A percentile compares a stretch with the other conserved stretches of the same genome.
phyloP scores from a whole-genome alignment of 805 yeast species.

The Pichia gijzeniarum region DNA sequence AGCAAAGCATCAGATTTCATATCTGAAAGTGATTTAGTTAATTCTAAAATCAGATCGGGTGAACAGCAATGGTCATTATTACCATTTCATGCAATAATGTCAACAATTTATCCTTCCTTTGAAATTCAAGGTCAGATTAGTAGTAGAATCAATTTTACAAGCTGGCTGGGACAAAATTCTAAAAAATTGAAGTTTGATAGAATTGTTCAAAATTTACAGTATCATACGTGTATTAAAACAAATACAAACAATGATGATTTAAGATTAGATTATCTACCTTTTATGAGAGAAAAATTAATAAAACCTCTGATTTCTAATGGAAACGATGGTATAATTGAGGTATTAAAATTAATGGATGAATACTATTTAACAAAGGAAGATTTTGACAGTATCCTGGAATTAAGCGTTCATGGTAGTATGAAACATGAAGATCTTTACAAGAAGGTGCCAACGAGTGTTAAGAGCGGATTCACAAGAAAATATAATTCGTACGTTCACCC shows the following conservation, averaged over 20 bases:
- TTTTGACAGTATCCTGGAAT: slow-evolving; percentile 83
- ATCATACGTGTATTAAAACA: slow-evolving; percentile 76
- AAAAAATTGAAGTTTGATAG: slow-evolving; percentile 74
- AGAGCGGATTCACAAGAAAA: slow-evolving; percentile 78
- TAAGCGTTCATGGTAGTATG: slow-evolving; percentile 57
- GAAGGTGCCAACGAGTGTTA: slow-evolving; percentile 67
- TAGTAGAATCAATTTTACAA: slow-evolving; percentile 71
- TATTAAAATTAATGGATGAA: slow-evolving; percentile 70
- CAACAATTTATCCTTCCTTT: slow-evolving; percentile 75
- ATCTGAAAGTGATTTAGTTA: slow-evolving; percentile 79
- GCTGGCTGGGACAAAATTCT: slow-evolving; percentile 88
- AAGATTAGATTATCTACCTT: slow-evolving; percentile 69
- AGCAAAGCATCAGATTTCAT: slow-evolving; percentile 82
- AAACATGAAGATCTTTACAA: slow-evolving; percentile 41
- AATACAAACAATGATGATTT: slow-evolving; percentile 70
- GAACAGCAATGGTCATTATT: slow-evolving; percentile 93
- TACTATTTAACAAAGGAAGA: slow-evolving; percentile 87
- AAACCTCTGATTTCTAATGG: slow-evolving; percentile 52
- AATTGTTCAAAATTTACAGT: slow-evolving; percentile 77
- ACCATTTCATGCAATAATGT: slow-evolving; percentile 85
- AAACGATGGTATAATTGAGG: slow-evolving; percentile 56
- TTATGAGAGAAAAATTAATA: slow-evolving; percentile 49
- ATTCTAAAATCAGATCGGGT: slow-evolving; percentile 73
- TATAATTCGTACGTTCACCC: slow-evolving; percentile 80
- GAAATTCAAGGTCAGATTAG: slow-evolving; percentile 64